Base-by-base conservation (phyloP, 2,329 filamentous ascomycete species). In the Scorias spongiosa region DNA sequence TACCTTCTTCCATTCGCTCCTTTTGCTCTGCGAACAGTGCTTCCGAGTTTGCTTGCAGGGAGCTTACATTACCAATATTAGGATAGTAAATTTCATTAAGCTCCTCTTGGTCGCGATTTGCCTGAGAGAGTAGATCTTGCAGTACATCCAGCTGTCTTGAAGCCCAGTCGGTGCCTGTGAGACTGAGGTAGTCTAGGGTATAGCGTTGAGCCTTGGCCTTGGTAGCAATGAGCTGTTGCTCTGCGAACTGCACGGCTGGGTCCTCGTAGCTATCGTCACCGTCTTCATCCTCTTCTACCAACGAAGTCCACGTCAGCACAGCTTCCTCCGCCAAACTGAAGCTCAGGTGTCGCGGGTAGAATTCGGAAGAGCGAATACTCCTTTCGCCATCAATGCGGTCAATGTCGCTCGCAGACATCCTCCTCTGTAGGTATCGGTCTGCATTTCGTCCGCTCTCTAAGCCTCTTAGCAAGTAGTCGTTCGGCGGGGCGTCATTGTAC, bases 301-400 rank as follows among this genome's bases (percentile, higher is more conserved):
- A 29, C 14, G 48, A 37, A 11, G 47, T 66, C 81, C 82, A 87
- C 12, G 65, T 68, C 1, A 87, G 64, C 7, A 88, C 65, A n/a
- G 78, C 81, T 47, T 86, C 80, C 62, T 84, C 81, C 1, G 80
- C 83, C 39, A 80, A 72, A 46, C 80, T 78, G 58, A 88, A 88
- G 3, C 82, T 87, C 49, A 88, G 69, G 38, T 81, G 75, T 1
- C 82, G 76, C 1, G 81, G 76, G 74, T 80, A 84, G 45, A 74
- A 75, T 26, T 70, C 69, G 48, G 83, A 78, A 7, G 48, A 43
- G 38, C 38, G 38, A 7, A 28, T 12, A 12, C 47, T 49, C 8
- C 37, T 37, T 30, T 53, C 47, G 11, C 47, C 38, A 10, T 48
- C 36, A 14, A 45, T 34, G 5, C 43, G 44, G 17, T 56, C 45